Base-by-base conservation (phyloP, 805 yeast species). In the Pichia californica region DNA sequence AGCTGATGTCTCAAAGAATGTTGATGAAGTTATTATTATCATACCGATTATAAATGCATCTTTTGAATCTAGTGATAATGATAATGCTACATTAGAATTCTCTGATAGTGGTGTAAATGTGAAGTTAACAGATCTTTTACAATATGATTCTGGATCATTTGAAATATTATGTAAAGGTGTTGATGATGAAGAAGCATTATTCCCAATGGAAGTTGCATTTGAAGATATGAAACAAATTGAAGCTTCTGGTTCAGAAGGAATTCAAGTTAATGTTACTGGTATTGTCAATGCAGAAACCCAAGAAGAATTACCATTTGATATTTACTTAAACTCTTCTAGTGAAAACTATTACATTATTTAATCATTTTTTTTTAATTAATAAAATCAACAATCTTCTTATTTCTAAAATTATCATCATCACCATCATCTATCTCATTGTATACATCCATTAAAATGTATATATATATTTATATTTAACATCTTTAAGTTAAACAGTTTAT, bases 181-280 rank as follows among this genome's bases (percentile, higher is more conserved):
- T 20, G 81, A 73, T 31, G 78, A 76, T 50, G 97, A 91, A 63
- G 95, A 88, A 49, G 73, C 78, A 11, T 69, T 91, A 55, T 91
- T 88, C 84, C 99, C 99, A 48, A 78, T 91, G 71, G 79, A 79
- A 55, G 75, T 88, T 31, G 64, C 70, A 39, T 86, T 88, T 67
- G 69, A 69, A 32, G 59, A 70, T 35, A 67, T 70, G 31, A 50
- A 52, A 14, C 33, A 47, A 19, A 40, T 58, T 14, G 56, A 55
- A 31, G 38, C 49, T n/a, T 56, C 40, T 15, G 40, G 28, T 4
- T 37, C 54, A 13, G 49, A 47, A 19, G 19, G 71, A 85, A 49
- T 37, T 13, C 38, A 37, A 42, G 87, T 91, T 43, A 72, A 76
- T 40, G 80, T 89, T 45, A 74, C 72, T 50, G 77, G 87, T 36